These are phyloP conservation scores for Leccinum ambiguum DNA, from an alignment of 1,284 basidiomycete species.

Conservation along the genomic window DNA sequence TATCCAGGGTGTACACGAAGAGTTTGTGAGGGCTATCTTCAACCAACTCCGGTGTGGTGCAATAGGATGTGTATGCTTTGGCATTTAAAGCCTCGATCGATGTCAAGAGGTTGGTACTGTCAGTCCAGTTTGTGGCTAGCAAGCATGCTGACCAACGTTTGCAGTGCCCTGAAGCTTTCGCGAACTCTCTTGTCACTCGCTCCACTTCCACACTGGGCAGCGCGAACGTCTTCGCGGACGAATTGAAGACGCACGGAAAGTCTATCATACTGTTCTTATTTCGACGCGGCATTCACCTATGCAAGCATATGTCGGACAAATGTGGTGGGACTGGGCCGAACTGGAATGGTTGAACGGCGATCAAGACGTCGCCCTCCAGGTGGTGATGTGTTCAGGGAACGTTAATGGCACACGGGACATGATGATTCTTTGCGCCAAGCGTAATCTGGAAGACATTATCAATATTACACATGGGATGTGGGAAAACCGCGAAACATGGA, in stretches of 20 bases:
- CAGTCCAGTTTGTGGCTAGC: conserved; percentile 7
- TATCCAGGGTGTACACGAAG: conserved; percentile 45
- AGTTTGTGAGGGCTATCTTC: conserved; percentile 57
- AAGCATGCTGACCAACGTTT: conserved; percentile 12
- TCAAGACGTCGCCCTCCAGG: conserved; percentile 47
- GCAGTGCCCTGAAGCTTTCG: conserved; percentile 73
- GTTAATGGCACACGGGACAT: conserved; percentile 52
- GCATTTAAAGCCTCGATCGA: conserved; percentile 68
- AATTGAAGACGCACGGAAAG: conserved; percentile 73
- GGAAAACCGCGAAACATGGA: conserved; percentile 62
- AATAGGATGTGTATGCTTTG: conserved; percentile 64
- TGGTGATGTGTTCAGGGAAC: conserved; percentile 54
- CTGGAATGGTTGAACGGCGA: conserved; percentile 79
- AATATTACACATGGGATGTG: conserved; percentile 36
- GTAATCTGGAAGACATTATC: conserved; percentile 51
- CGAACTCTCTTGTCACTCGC: conserved; percentile 64
- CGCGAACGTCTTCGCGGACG: conserved; percentile 75
- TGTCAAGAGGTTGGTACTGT: conserved; percentile 53
- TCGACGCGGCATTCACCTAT: conserved; percentile 38
- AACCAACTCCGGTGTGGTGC: conserved; percentile 42
- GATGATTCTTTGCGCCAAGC: conserved; percentile 57
- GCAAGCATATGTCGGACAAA: conserved; percentile 39
- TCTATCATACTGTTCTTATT: conserved; percentile 72
- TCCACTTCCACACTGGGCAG: conserved; percentile 74
- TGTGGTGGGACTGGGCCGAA: conserved; percentile 91